Conservation (phyloP, 805 yeast species). For the Scheffersomyces lignosus region DNA sequence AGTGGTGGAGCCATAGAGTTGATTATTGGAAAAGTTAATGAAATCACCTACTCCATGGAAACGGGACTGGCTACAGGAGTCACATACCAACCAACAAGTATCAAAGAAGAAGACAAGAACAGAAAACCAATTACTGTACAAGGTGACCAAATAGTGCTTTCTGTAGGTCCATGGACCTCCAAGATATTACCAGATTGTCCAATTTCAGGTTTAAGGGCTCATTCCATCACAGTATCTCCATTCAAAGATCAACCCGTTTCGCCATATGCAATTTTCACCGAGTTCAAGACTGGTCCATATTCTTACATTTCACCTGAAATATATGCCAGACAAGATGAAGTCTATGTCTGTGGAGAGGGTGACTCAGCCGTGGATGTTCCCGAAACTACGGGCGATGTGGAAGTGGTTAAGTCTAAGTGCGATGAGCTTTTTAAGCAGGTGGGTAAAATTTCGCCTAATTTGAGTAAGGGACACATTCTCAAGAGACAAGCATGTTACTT, state of each 20-base stretch:
- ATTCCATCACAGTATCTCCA: constrained; percentile 89
- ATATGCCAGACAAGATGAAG: constrained; percentile 93
- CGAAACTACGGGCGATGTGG: constrained; percentile 91
- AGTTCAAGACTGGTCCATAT: constrained; percentile 66
- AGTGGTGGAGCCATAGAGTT: constrained; percentile 76
- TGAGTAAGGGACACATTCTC: constrained; percentile 71
- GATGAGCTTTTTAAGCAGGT: constrained; percentile 84
- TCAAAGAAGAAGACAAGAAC: constrained; percentile 24
- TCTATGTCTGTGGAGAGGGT: constrained; percentile 96
- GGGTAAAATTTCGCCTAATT: constrained; percentile 66
- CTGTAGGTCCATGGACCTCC: constrained; percentile 98
- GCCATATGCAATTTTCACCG: constrained; percentile 93
- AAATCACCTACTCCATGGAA: constrained; percentile 59
- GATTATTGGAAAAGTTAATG: constrained; percentile 79
- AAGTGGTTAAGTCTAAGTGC: constrained; percentile 82
- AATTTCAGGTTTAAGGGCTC: constrained; percentile 90
- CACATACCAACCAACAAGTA: constrained; percentile 52
- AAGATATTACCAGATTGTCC: constrained; percentile 90
- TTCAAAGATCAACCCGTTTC: constrained; percentile 68
- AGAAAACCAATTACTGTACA: constrained; percentile 44
- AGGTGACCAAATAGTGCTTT: constrained; percentile 78
- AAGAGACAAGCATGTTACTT: constrained; percentile 92
- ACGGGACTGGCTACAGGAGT: constrained; percentile 73
- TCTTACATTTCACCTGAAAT: constrained; percentile 88
- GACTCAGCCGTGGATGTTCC: constrained; percentile 89